phyloP scores from a whole-genome alignment of 1,284 basidiomycete species.

The Sporisorium graminicola region DNA sequence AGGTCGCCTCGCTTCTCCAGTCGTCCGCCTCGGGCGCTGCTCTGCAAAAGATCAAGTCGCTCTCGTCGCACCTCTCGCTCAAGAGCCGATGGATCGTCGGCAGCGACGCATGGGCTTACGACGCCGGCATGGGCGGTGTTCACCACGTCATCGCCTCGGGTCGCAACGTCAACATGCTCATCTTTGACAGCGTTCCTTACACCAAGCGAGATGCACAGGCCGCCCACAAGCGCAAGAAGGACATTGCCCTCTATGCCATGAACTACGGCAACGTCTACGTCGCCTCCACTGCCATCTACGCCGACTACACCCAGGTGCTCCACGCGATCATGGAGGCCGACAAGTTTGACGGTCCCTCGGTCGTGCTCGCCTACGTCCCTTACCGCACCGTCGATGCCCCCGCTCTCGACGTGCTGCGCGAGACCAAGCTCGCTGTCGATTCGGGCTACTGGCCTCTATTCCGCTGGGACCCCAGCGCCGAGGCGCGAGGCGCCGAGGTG shows the following conservation, averaged over 20 bases:
- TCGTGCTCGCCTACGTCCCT: constrained; percentile 94
- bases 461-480: constrained; percentile 92
- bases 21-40: constrained; percentile 73
- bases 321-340: constrained; percentile 94
- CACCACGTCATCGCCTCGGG: constrained; percentile 93
- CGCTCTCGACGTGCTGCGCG: constrained; percentile 90
- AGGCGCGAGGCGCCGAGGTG: constrained; percentile 79
- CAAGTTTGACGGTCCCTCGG: constrained; percentile 86
- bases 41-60: constrained; percentile 56
- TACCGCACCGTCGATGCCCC: constrained; percentile 79
- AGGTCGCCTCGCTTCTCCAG: constrained; percentile 72
- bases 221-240: constrained; percentile 68
- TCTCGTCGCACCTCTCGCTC: constrained; percentile 52
- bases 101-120: constrained; percentile 96
- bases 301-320: constrained; percentile 93
- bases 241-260: constrained; percentile 83
- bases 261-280: constrained; percentile 98
- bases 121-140: constrained; percentile 93
- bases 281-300: constrained; percentile 93
- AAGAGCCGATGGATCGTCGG: constrained; percentile 88
- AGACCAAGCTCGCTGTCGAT: constrained; percentile 96
- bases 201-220: constrained; percentile 74
- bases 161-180: constrained; percentile 92
- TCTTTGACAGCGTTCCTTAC: constrained; percentile 93
- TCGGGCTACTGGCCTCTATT: constrained; percentile 98